Evolutionary conservation across 108 stramenopile genomes (phyloP), one percentile per base, ranked within the genome.

Genomic region (Skeletonema tropicum): DNA sequence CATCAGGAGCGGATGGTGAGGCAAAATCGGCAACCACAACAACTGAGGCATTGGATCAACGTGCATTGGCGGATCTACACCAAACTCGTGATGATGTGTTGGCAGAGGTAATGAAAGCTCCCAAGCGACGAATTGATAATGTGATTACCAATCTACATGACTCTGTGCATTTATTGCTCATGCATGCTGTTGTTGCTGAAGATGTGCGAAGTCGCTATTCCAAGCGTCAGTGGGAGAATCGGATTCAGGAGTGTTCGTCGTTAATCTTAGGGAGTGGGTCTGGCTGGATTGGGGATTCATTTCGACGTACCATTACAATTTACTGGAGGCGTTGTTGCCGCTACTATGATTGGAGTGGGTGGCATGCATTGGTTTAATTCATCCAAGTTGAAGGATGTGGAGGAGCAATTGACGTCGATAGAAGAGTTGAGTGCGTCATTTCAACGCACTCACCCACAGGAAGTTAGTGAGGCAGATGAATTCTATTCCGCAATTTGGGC

Each of bases 91-190:
- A 96, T 31, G 97, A 98, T 38, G 97, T 99, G 3, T 83, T 97
- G 2, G 86, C 86, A 10, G 96, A 98, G 70, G 98, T 98, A 23
- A 85, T 96, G 84, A 90, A 97, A 69, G 97, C 99, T 15, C 99
- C 99, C 8, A 90, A 89, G 66, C 91, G 99, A 13, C 92, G 99
- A 7, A 85, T 98, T 25, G 99, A 99, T 90, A 99, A 99, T 85
- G 94, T 95, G 57, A 96, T 99, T 65, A 98, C 99, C 7, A 85
- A 97, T 52, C 86, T 99, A 23, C 86, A 95, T 57, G 97, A 99
- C 78, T 92, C 95, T 15, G 89, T 92, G 3, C 76, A 86, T 63
- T 72, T 93, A 19, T 87, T 98, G 26, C 71, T 88, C 36, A 92
- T 98, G 93, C 94, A 99, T 88, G 81, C 88, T 35, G 49, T 70